Conservation (phyloP, 164 flowering plant genomes). For the Stephania cephalantha region DNA sequence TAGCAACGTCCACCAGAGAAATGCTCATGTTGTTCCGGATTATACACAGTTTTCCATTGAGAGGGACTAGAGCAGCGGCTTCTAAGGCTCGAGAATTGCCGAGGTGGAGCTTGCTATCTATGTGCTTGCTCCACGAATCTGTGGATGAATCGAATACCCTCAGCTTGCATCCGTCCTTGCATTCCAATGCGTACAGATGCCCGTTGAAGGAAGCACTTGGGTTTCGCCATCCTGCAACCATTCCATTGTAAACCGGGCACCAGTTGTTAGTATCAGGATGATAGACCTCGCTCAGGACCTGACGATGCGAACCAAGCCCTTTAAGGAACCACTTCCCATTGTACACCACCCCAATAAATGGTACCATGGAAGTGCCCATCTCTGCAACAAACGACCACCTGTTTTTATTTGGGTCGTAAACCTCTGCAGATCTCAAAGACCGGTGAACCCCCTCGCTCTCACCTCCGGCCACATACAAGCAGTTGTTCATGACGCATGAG, state of each 20-base stretch:
- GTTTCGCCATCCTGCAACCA: conserved; percentile 82
- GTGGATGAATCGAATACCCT: conserved; percentile 53
- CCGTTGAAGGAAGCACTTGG: conserved; percentile 56
- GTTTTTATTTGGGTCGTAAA: conserved; percentile 78
- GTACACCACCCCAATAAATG: conserved; percentile 73
- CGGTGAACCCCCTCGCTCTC: conserved; percentile 65
- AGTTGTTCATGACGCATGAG: conserved; percentile 80
- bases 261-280: conserved; percentile 60
- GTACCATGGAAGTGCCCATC: conserved; percentile 84
- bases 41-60: conserved; percentile 64
- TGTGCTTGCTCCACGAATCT: conserved; percentile 64
- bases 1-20: conserved; percentile 58
- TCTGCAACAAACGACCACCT: conserved; percentile 74
- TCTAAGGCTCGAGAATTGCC: conserved; percentile 67
- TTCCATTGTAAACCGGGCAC: conserved; percentile 65
- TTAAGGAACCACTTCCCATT: conserved; percentile 78
- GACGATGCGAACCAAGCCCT: conserved; percentile 72
- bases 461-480: conserved; percentile 87
- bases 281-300: conserved; percentile 73
- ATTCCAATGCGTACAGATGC: conserved; percentile 69
- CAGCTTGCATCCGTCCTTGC: conserved; percentile 82
- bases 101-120: conserved; percentile 64
- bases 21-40: conserved; percentile 78
- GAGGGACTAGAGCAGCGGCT: conserved; percentile 69
- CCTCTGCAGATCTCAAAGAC: conserved; percentile 71